phyloP scores from a whole-genome alignment of 371 early-diverging fungal genomes.

The Mucor ambiguus region DNA sequence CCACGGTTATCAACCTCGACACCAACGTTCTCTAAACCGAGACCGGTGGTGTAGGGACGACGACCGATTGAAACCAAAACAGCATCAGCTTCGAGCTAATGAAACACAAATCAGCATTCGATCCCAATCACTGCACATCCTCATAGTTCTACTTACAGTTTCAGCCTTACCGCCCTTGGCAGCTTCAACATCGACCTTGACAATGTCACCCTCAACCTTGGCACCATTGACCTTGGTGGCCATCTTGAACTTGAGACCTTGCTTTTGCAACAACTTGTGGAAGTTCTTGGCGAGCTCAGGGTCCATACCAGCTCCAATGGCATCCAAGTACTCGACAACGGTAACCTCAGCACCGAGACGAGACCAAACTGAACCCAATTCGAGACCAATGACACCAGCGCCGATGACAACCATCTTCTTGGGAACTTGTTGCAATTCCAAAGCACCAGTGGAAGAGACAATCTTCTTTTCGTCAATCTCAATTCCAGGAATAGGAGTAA shows the following conservation, averaged over 20 bases:
- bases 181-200: conserved; percentile 90
- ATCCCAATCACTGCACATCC: not conserved
- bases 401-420: conserved; percentile 98
- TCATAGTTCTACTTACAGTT: conserved; percentile 56
- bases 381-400: conserved; percentile 98
- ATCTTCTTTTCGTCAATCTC: conserved; percentile 95
- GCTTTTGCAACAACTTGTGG: conserved; percentile 90
- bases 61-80: conserved; percentile 95
- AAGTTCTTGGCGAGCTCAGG: conserved; percentile 91
- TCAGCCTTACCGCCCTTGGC: conserved; percentile 83
- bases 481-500: conserved; percentile 92
- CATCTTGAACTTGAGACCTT: conserved; percentile 98
- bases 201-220: conserved; percentile 82
- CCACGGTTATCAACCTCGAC: conserved; percentile 89
- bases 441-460: conserved; percentile 96
- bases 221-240: conserved; percentile 93
- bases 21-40: conserved; percentile 91
- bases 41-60: conserved; percentile 91
- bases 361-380: conserved; percentile 97
- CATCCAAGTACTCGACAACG: conserved; percentile 92
- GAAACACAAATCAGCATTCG: not conserved
- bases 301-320: conserved; percentile 98
- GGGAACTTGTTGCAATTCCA: conserved; percentile 90
- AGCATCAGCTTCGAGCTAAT: conserved; percentile 84
- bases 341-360: conserved; percentile 96